Base-by-base conservation (phyloP, 2,329 filamentous ascomycete genomes). In the Monosporascus sp. region DNA sequence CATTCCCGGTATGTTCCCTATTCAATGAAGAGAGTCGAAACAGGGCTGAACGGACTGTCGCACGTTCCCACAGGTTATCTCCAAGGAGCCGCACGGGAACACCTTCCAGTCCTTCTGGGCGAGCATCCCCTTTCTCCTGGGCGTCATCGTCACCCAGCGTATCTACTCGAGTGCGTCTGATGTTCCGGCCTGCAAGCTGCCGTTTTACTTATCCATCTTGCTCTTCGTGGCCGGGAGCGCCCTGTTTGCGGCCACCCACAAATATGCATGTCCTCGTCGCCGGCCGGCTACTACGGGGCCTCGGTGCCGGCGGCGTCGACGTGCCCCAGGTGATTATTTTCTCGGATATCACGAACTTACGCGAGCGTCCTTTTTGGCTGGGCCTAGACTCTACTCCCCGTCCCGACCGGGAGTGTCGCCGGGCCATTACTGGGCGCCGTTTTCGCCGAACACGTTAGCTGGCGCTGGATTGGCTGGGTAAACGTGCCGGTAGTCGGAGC, bases 381-480 rank as follows among this genome's bases (percentile, higher is more conserved):
- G 64, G 62, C 1, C 52, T 68, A 24, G 49, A 68, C 45, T 54
- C 62, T 16, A 26, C 65, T 4, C 63, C 66, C 1, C n/a, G 63
- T 63, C n/a, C 62, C 67, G 1, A 14, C 62, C 3, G 68, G 67
- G 2, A 60, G 53, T 19, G 62, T 68, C 27, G 26, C 63, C 7
- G 68, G 68, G 0, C 69, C 68, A 1, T 59, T 63, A 0, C 22
- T 70, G 7, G 68, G 68, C 14, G 65, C 63, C 1, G 50, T 64
- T 0, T 66, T 70, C 54, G 62, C 55, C 22, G 51, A 61, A 17
- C 57, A 55, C 20, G 62, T 54, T 7, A 57, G 51, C 8, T 68
- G 66, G 66, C 53, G 65, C 2, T 69, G 63, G 62, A 60, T 68
- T 41, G 66, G 66, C 3, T 68, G 64, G 65, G 58, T 69, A 6